Evolutionary conservation across 139 green algal genomes (phyloP).

Genomic region (Pycnococcus provasolii): DNA sequence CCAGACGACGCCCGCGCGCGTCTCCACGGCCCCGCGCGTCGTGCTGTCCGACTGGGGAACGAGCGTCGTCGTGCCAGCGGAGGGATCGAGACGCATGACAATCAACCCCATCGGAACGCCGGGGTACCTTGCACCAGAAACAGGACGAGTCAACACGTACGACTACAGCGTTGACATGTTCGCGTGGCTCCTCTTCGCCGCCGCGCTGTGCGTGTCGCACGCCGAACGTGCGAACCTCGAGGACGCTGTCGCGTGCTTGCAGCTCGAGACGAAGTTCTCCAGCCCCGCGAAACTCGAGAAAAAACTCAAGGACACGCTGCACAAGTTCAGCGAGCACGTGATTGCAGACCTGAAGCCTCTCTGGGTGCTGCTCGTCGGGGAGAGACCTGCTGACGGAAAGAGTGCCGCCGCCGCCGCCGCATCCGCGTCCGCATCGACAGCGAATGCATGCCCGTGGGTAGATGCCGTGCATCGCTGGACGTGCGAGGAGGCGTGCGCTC

Average conservation of each 20-base stretch:
- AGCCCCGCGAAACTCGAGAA: neutral
- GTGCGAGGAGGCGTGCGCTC: conserved; percentile 6
- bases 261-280: conserved; percentile 16
- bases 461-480: conserved; percentile 4
- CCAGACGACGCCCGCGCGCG: neutral
- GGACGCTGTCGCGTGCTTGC: conserved; percentile 4
- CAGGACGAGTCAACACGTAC: neutral
- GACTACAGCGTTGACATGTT: conserved; percentile 22
- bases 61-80: conserved; percentile 5
- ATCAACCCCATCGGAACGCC: conserved; percentile 9
- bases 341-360: no score
- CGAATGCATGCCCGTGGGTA: neutral
- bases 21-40: neutral
- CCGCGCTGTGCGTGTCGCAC: conserved; percentile 14
- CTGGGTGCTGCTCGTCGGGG: no score
- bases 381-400: neutral
- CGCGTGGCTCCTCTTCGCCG: conserved; percentile 16
- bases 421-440: neutral
- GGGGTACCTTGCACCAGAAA: conserved; percentile 23
- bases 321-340: neutral
- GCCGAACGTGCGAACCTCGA: conserved; percentile 10
- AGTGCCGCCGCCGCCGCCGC: neutral
- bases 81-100: conserved; percentile 20
- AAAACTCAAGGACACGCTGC: neutral
- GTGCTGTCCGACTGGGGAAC: conserved; percentile 24